These are phyloP conservation scores for Neofusicoccum umdonicola DNA, from an alignment of 2,329 filamentous ascomycete species.

Conservation along the genomic window DNA sequence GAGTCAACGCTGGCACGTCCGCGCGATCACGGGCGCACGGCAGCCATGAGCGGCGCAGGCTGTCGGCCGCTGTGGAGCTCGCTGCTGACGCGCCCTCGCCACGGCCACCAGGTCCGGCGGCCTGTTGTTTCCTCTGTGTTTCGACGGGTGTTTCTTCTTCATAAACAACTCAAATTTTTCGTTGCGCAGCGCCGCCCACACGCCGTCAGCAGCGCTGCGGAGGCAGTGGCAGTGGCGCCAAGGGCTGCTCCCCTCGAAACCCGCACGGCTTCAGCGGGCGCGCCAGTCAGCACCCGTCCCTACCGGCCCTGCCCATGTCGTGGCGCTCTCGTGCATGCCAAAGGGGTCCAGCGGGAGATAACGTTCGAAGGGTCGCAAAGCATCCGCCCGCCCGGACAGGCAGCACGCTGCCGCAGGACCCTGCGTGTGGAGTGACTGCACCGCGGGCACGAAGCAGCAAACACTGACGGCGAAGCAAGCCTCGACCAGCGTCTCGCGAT, in stretches of 20 bases:
- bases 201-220: not conserved
- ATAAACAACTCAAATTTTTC: slow-evolving; percentile 12
- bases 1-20: not conserved
- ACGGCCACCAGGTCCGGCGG: not conserved
- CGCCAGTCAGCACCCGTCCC: not conserved
- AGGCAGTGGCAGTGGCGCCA: not conserved
- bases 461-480: not conserved
- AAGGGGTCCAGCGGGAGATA: slow-evolving; percentile 1
- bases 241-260: not conserved
- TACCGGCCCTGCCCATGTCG: not conserved
- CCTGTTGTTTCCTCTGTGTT: slow-evolving; percentile 10
- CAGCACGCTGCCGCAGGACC: not conserved
- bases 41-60: not conserved
- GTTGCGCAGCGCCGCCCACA: not conserved
- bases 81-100: not conserved
- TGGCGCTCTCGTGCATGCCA: not conserved
- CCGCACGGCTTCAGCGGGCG: not conserved
- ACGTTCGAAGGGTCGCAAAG: not conserved
- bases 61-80: not conserved
- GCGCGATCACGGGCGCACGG: not conserved
- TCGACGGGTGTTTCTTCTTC: slow-evolving; percentile 9
- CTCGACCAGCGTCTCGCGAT: not conserved
- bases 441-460: not conserved
- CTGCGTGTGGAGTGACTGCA: not conserved
- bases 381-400: not conserved